Evolutionary conservation across 352 stramenopile species (phyloP).

Genomic region (Phytophthora litchii): DNA sequence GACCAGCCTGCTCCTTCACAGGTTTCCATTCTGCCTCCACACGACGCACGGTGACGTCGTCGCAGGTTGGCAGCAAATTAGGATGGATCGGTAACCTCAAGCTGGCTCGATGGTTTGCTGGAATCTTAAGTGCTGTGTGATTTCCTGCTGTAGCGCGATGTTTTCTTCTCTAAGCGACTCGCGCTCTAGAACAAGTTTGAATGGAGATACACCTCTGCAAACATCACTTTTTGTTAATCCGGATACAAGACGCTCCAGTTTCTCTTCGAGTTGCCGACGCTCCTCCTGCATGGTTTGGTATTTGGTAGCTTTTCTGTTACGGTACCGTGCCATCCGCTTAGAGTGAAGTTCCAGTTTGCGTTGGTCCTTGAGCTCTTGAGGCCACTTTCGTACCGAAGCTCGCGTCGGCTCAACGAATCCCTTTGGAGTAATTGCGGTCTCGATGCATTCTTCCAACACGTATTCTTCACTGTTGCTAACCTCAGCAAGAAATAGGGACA

Average conservation of each 20-base stretch:
- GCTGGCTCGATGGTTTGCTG: background rate
- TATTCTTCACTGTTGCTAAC: background rate
- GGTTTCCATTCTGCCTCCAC: background rate
- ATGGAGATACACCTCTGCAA: background rate
- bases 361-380: slow-evolving; percentile 36
- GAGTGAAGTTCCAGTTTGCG: slow-evolving; percentile 35
- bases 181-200: background rate
- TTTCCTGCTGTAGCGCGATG: background rate
- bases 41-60: background rate
- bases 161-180: background rate
- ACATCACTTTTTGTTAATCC: background rate
- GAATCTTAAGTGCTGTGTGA: background rate
- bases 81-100: background rate
- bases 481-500: background rate
- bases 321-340: slow-evolving; percentile 39
- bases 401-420: background rate
- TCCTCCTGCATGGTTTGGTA: slow-evolving; percentile 24
- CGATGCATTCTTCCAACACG: background rate
- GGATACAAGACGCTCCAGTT: slow-evolving; percentile 19
- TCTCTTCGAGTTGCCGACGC: slow-evolving; percentile 26
- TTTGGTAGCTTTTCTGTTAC: slow-evolving; percentile 29
- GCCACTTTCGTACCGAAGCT: slow-evolving; percentile 20
- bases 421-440: background rate
- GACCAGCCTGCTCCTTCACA: background rate
- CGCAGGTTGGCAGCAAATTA: background rate